These are phyloP conservation scores for Aureobasidium subglaciale DNA, from an alignment of 2,329 filamentous ascomycete species.

Conservation along the genomic window DNA sequence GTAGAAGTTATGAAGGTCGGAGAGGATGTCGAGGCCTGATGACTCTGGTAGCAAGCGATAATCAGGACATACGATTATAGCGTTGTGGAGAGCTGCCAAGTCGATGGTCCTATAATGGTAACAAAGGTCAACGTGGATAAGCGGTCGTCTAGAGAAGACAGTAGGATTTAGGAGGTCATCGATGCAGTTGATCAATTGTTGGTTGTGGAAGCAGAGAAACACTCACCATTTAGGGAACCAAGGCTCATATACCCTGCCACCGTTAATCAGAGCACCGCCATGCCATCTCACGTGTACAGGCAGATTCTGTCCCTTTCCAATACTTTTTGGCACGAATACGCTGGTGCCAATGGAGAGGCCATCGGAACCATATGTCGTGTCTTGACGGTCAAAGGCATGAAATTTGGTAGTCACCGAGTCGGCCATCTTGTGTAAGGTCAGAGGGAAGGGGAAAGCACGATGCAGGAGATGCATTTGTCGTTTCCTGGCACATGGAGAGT, in stretches of 20 bases:
- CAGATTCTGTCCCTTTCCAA: constrained; percentile 23
- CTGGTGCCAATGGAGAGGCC: constrained; percentile 31
- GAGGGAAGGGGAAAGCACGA: background rate
- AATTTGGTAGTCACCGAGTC: constrained; percentile 22
- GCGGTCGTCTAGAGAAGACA: background rate
- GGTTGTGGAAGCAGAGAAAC: too few species aligned
- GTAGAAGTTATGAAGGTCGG: constrained; percentile 44
- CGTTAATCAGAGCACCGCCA: constrained; percentile 34
- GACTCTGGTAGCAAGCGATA: constrained; percentile 47
- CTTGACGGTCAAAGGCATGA: constrained; percentile 34
- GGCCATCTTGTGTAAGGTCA: background rate
- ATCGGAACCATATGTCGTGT: constrained; percentile 34
- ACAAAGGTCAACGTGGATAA: background rate
- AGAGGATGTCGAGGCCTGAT: constrained; percentile 39
- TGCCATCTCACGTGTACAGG: constrained; percentile 39
- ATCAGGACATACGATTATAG: constrained; percentile 43
- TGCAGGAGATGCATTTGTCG: background rate
- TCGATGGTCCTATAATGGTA: background rate
- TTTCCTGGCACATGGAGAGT: background rate
- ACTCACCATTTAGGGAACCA: constrained; percentile 18
- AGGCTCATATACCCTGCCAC: constrained; percentile 22
- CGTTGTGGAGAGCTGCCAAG: constrained; percentile 17
- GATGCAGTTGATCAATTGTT: too few species aligned
- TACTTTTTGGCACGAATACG: constrained; percentile 34
- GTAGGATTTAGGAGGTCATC: too few species aligned